Base-by-base conservation (phyloP, 305 asterid species). In the Solanum hybrid region DNA sequence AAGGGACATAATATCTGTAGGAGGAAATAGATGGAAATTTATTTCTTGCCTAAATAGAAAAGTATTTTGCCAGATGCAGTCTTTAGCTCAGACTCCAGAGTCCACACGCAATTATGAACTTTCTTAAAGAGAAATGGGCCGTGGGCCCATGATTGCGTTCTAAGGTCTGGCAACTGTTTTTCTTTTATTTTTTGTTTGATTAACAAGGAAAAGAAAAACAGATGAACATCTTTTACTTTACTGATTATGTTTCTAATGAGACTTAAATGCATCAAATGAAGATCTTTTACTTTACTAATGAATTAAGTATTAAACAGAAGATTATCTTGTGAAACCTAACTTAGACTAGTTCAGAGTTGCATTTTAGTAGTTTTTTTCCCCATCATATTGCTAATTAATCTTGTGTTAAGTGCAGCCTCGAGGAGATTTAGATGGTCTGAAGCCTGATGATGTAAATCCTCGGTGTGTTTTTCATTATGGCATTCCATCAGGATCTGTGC, bases 401-500 rank as follows among this genome's bases (percentile, higher is more conserved):
- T 88, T 88, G 89, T 66, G 40, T 79, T 69, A 24, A 69, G 7
- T 92, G 96, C 97, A 96, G 99, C 95, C 96, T 90, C 93, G 93
- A 84, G 96, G 96, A 27, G 88, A 87, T 88, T 90, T 94, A 60
- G 98, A 94, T 87, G 93, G 93, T 90, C 89, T 96, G 93, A 94
- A 93, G 89, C 91, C 98, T 24, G 97, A 95, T 60, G 97, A 94
- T 38, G 91, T 96, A 14, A 91, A 92, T 85, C 96, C 98, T 79
- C 95, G 91, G 71, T 81, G 95, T 91, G 94, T 94, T 91, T 97
- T 95, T 91, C 99, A 97, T 90, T 95, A 94, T 88, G 99, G 99
- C 90, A 91, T 95, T 89, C 98, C 99, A 80, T 90, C 96, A 76
- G 98, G 97, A 90, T 91, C 99, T 64, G 64, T 51, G 87, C 86